phyloP scores from a whole-genome alignment of 768 basidiomycete species.

The Lentinus brumalis region DNA sequence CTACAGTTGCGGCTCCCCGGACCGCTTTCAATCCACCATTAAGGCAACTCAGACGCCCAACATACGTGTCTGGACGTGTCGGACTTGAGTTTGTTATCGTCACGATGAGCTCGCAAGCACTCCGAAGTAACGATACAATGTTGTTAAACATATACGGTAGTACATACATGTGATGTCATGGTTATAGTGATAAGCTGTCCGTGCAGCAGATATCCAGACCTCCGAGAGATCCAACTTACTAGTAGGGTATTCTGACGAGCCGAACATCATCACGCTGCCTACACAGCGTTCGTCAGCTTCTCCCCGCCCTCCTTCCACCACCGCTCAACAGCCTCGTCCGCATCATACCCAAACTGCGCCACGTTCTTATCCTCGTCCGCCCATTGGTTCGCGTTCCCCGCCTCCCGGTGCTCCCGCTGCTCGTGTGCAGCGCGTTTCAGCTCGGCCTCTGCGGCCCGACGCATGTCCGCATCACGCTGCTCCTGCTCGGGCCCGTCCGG shows the following conservation, averaged over 20 bases:
- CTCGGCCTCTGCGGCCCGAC: conserved; percentile 45
- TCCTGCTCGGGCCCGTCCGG: conserved; percentile 55
- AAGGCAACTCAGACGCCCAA: no score
- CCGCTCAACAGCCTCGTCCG: conserved; percentile 48
- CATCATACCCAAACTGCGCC: conserved; percentile 55
- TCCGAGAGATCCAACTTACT: no score
- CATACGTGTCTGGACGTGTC: no score
- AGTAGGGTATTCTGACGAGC: background rate
- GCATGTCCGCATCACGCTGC: conserved; percentile 53
- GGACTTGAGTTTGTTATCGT: no score
- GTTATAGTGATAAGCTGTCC: no score
- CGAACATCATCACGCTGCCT: background rate
- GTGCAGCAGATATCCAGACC: no score
- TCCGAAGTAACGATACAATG: no score
- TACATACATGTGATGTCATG: no score
- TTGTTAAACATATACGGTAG: no score
- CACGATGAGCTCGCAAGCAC: no score
- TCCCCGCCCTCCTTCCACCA: conserved; percentile 48
- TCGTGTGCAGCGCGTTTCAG: conserved; percentile 17
- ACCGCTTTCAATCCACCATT: no score
- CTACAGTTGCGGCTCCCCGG: no score
- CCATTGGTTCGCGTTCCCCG: background rate
- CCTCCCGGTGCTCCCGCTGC: background rate
- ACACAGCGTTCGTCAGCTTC: background rate
- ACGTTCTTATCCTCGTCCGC: conserved; percentile 29